phyloP scores from a whole-genome alignment of 495 filamentous ascomycete species.

The Penicillium coffeae region DNA sequence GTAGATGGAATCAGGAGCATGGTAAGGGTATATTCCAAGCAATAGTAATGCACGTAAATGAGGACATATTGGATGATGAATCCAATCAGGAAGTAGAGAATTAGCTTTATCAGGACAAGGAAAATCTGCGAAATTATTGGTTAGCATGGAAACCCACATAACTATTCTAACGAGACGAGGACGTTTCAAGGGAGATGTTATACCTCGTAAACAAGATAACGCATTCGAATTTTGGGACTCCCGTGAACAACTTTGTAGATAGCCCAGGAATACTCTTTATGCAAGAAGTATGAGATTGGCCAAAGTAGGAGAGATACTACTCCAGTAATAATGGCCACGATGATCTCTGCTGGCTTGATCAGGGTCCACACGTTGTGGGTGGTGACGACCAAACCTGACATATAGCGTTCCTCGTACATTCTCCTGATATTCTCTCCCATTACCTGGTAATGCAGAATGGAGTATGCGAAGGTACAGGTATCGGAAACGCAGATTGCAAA shows the following conservation, averaged over 20 bases:
- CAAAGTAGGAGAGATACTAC: conserved; percentile 10
- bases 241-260: conserved; percentile 20
- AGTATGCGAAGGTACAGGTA: conserved; percentile 8
- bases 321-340: conserved; percentile 14
- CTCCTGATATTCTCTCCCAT: conserved; percentile 1
- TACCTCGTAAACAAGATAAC: conserved; percentile 22
- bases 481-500: conserved; percentile 23
- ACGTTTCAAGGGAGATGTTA: neutral
- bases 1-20: conserved; percentile 15
- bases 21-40: conserved; percentile 21
- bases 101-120: too few relatives aligned
- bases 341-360: conserved; percentile 12
- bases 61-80: conserved; percentile 24
- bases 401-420: neutral
- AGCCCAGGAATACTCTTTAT: conserved; percentile 21
- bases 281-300: conserved; percentile 14
- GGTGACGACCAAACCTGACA: conserved; percentile 9
- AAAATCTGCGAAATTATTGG: too few relatives aligned
- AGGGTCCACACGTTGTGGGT: conserved; percentile 9
- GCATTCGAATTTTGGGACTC: conserved; percentile 3
- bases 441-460: conserved; percentile 2
- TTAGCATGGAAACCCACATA: too few relatives aligned
- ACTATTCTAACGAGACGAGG: too few relatives aligned
- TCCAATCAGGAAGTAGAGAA: conserved; percentile 13
- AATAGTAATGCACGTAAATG: conserved; percentile 21